Percentiles rank a stretch among this genome's conserved stretches.
Conservation (phyloP, 352 stramenopile genomes). For the Aphanomyces invadans region DNA sequence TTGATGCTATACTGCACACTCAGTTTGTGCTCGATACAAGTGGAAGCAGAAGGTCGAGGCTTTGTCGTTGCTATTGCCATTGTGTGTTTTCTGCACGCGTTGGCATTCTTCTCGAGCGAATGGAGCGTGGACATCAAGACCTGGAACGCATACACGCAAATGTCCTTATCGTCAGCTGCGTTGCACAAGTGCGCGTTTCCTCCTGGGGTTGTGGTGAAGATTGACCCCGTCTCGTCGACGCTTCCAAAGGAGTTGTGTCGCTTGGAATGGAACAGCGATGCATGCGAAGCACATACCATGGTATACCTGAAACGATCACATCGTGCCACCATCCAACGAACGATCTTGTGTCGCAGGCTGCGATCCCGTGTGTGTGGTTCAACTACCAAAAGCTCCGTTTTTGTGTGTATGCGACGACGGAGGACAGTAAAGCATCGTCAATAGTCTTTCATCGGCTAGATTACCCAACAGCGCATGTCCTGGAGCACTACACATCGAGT, state of each 20-base stretch:
- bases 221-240: not conserved
- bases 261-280: not conserved
- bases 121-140: slow-evolving; percentile 40
- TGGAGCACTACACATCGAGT: slow-evolving; percentile 28
- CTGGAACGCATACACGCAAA: slow-evolving; percentile 33
- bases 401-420: slow-evolving; percentile 41
- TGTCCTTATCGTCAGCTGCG: not conserved
- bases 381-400: slow-evolving; percentile 76
- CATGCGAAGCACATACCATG: not conserved
- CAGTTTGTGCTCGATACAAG: too few species aligned
- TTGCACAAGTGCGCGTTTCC: not conserved
- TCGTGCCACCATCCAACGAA: not conserved
- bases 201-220: not conserved
- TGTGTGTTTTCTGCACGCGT: slow-evolving; percentile 40
- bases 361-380: slow-evolving; percentile 52
- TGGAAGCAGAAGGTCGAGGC: slow-evolving; percentile 10
- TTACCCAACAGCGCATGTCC: slow-evolving; percentile 33
- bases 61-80: slow-evolving; percentile 36
- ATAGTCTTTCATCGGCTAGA: slow-evolving; percentile 38
- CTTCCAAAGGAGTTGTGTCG: slow-evolving; percentile 8
- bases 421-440: slow-evolving; percentile 26
- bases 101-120: slow-evolving; percentile 47
- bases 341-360: not conserved
- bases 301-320: not conserved
- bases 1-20: slow-evolving; percentile 34